phyloP scores from a whole-genome alignment of 495 filamentous ascomycete species.

The Penicillium bovifimosum region DNA sequence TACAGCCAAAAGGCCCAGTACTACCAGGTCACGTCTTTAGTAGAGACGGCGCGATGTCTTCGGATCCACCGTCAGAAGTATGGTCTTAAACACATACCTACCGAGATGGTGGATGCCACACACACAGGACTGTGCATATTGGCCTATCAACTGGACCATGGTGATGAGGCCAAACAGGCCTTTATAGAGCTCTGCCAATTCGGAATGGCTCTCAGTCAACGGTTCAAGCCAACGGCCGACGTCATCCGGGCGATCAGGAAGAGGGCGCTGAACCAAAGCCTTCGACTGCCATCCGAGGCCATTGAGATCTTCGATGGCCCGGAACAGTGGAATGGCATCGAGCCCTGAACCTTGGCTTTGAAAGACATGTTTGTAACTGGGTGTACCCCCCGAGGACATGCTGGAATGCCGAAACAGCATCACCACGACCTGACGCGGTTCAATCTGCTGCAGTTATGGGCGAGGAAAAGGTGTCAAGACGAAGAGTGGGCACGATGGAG shows the following conservation, averaged over 20 bases:
- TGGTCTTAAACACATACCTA: slow-evolving; percentile 31
- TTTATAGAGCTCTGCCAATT: slow-evolving; percentile 34
- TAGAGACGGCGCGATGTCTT: slow-evolving; percentile 30
- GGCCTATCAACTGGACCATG: slow-evolving; percentile 18
- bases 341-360: not conserved
- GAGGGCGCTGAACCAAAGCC: slow-evolving; percentile 9
- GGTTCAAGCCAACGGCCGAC: slow-evolving; percentile 23
- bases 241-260: slow-evolving; percentile 24
- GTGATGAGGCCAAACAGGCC: slow-evolving; percentile 18
- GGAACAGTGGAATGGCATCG: slow-evolving; percentile 1
- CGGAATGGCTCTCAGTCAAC: slow-evolving; percentile 24
- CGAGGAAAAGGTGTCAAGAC: not conserved
- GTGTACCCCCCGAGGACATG: not conserved
- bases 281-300: slow-evolving; percentile 28
- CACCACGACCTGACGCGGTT: not conserved
- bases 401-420: not conserved
- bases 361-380: not conserved
- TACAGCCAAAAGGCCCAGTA: slow-evolving; percentile 12
- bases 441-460: not conserved
- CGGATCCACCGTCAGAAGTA: slow-evolving; percentile 27
- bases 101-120: slow-evolving; percentile 29
- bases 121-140: slow-evolving; percentile 25
- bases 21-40: slow-evolving; percentile 21
- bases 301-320: slow-evolving; percentile 18
- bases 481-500: not conserved